Base-by-base conservation (phyloP, 305 asterid species). In the Fraxinus ornus region DNA sequence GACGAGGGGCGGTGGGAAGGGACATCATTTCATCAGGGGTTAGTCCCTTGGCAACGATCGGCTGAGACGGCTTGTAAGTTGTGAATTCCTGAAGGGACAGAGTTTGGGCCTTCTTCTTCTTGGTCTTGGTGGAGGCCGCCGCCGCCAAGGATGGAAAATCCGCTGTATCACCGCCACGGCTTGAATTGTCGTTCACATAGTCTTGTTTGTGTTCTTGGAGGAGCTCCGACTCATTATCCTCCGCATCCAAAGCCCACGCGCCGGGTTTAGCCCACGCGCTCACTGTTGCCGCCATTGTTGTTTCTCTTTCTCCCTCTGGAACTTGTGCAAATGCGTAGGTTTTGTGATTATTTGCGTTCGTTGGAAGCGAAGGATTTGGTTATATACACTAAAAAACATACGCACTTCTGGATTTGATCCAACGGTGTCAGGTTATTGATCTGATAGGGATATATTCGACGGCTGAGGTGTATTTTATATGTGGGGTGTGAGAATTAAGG, bases 231-330 rank as follows among this genome's bases (percentile, higher is more conserved):
- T 94, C 99, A 86, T 92, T 84, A 62, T 94, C 94, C 84, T 95
- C 98, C 24, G 97, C 86, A 82, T 94, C 99, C 5, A 93, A 83
- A 21, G 98, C 99, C 99, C 99, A 96, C 2, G 95, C 98, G 87
- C 98, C 98, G 81, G 99, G 98, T 81, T 95, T 95, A 0, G 83
- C 75, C 98, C 98, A 95, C 86, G 93, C 93, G 91, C 94, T 89
- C 79, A 85, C 91, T n/a, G 95, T 91, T 80, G 97, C 95, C 94
- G 97, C 97, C 99, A 93, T 94, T 80, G 26, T 89, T 86, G 33
- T 28, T 41, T 86, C 80, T 75, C 75, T 5, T n/a, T 55, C 5
- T 62, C 32, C 28, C 72, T 24, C 74, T 3, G 15, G 19, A 26
- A 66, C 74, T 66, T 32, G 36, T n/a, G 37, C 9, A 8, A 66